A percentile compares a stretch with the other conserved stretches of the same genome.
Evolutionary conservation across 768 basidiomycete species (phyloP).

Genomic region (Coprinopsis marcescibilis): DNA sequence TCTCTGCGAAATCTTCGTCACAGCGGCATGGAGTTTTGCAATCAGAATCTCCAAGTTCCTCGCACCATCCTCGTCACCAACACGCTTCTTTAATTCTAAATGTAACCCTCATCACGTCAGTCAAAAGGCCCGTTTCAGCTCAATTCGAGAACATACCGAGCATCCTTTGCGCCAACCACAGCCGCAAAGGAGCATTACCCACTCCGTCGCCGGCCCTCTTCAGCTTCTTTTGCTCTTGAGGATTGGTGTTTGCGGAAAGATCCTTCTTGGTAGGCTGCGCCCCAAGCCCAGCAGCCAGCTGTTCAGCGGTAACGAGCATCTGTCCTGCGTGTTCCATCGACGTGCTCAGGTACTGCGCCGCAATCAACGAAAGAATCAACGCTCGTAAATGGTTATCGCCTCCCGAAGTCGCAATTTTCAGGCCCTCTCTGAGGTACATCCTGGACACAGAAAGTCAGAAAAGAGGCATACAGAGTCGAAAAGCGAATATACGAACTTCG

Average conservation of each 20-base stretch:
- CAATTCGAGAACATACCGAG: slow-evolving; percentile 39
- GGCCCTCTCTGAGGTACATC: slow-evolving; percentile 52
- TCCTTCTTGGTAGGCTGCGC: slow-evolving; percentile 25
- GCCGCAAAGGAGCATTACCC: slow-evolving; percentile 59
- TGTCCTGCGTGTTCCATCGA: slow-evolving; percentile 60
- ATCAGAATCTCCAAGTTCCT: slow-evolving; percentile 45
- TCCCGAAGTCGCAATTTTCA: slow-evolving; percentile 49
- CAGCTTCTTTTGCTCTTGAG: neutral
- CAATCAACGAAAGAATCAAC: slow-evolving; percentile 58
- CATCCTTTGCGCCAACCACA: slow-evolving; percentile 71
- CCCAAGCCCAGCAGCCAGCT: slow-evolving; percentile 67
- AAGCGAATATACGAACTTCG: slow-evolving; percentile 44
- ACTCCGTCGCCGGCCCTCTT: slow-evolving; percentile 28
- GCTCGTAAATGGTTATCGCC: slow-evolving; percentile 73
- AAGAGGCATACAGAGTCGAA: slow-evolving; percentile 10
- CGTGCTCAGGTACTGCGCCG: slow-evolving; percentile 69
- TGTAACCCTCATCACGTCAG: neutral
- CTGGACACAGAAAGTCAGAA: slow-evolving; percentile 25
- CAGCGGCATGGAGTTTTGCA: slow-evolving; percentile 21
- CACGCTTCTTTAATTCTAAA: slow-evolving; percentile 53
- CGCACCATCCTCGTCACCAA: slow-evolving; percentile 43
- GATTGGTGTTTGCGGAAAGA: slow-evolving; percentile 6
- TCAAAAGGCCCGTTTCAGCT: slow-evolving; percentile 1
- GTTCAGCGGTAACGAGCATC: slow-evolving; percentile 63
- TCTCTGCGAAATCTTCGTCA: slow-evolving; percentile 18